Evolutionary conservation across 495 filamentous ascomycete species (phyloP).

Genomic region (Cairneyella variabilis): DNA sequence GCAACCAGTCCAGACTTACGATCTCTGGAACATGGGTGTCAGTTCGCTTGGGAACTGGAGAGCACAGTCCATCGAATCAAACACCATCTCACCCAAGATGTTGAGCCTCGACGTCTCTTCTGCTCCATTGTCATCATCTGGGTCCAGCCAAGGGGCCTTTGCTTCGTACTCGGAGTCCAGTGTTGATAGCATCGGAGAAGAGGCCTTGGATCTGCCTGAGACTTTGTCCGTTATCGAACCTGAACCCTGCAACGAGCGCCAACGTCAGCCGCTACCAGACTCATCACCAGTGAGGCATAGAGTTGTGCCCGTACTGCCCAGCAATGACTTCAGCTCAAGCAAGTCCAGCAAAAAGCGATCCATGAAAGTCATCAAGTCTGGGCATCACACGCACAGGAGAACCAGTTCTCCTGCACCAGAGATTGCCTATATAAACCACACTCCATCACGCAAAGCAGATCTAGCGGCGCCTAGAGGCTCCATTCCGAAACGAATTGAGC

Average conservation of each 20-base stretch:
- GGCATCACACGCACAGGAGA: neutral
- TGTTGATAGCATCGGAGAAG: constrained; percentile 7
- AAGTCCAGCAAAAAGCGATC: constrained; percentile 5
- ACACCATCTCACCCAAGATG: constrained; percentile 21
- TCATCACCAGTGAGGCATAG: constrained; percentile 1
- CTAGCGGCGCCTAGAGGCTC: too few species aligned
- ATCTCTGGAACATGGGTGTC: constrained; percentile 7
- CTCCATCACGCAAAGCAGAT: too few species aligned
- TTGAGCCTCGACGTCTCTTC: constrained; percentile 18
- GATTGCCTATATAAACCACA: too few species aligned
- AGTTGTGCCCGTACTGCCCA: constrained; percentile 6
- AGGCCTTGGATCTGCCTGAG: constrained; percentile 10
- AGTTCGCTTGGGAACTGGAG: constrained; percentile 13
- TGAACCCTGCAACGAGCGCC: neutral
- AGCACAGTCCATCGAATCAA: neutral
- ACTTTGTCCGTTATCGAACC: constrained; percentile 3
- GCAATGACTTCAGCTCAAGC: constrained; percentile 4
- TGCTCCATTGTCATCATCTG: constrained; percentile 14
- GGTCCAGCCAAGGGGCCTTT: constrained; percentile 16
- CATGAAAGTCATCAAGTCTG: constrained; percentile 5
- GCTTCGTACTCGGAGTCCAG: constrained; percentile 5
- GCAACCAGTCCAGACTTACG: constrained; percentile 3
- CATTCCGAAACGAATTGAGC: neutral
- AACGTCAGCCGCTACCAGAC: constrained; percentile 17
- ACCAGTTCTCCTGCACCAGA: neutral